Evolutionary conservation across 2,329 filamentous ascomycete species (phyloP).

Genomic region (Dactylella cylindrospora): DNA sequence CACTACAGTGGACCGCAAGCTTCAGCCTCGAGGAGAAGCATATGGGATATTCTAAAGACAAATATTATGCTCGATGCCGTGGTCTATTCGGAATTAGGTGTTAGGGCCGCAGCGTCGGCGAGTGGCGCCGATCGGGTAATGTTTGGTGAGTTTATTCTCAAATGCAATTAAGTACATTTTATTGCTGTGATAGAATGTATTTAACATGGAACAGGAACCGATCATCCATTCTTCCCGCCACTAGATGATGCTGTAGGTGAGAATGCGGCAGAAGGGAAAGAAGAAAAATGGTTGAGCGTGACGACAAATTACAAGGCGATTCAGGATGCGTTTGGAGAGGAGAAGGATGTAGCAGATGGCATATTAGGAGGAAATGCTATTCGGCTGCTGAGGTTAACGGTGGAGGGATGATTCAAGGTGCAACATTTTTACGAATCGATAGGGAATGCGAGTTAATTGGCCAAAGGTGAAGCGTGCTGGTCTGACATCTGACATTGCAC

Average conservation of each 20-base stretch:
- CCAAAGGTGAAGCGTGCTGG: too few species aligned
- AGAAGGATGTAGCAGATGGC: conserved; percentile 49
- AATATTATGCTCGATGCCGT: conserved; percentile 90
- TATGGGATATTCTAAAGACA: conserved; percentile 67
- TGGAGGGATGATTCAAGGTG: too few species aligned
- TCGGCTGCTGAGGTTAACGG: conserved; percentile 51
- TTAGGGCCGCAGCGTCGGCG: conserved; percentile 70
- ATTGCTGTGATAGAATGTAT: background rate
- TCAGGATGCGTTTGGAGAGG: conserved; percentile 50
- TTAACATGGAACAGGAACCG: conserved; percentile 59
- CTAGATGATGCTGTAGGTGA: conserved; percentile 51
- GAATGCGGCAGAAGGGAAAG: conserved; percentile 57
- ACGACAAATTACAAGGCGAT: conserved; percentile 57
- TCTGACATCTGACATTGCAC: too few species aligned
- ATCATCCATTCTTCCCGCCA: conserved; percentile 84
- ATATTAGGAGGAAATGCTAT: conserved; percentile 56
- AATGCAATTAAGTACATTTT: background rate
- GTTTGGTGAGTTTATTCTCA: conserved; percentile 61
- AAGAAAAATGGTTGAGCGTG: conserved; percentile 55
- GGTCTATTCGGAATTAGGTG: conserved; percentile 72
- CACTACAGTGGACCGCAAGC: conserved; percentile 61
- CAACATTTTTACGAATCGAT: too few species aligned
- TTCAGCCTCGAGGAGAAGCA: conserved; percentile 54
- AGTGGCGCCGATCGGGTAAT: conserved; percentile 69
- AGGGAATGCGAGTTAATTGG: too few species aligned